These are phyloP conservation scores for Apiospora aurea DNA, from an alignment of 2,329 filamentous ascomycete genomes.

Conservation along the genomic window DNA sequence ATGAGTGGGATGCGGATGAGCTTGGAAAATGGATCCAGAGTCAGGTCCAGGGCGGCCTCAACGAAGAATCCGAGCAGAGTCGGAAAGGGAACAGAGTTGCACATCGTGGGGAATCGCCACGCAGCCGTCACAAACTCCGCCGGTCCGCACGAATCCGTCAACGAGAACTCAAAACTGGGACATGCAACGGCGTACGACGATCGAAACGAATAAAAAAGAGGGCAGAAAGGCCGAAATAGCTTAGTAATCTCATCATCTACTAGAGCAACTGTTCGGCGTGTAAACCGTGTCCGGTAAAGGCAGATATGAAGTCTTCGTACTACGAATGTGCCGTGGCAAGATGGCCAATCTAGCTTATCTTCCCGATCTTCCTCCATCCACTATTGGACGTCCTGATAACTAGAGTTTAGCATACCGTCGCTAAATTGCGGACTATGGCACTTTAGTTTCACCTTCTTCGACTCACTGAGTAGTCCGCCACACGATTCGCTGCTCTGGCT, in stretches of 20 bases:
- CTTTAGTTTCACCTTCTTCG: too few species aligned
- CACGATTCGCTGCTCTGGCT: too few species aligned
- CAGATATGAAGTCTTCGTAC: too few species aligned
- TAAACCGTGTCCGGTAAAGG: too few species aligned
- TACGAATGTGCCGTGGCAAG: too few species aligned
- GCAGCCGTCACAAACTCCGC: neutral
- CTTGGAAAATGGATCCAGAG: neutral
- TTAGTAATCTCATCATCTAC: neutral
- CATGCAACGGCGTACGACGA: neutral
- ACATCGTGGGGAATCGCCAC: neutral
- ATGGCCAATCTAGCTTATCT: neutral
- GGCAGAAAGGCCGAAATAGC: neutral
- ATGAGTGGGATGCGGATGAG: neutral
- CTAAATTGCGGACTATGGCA: too few species aligned
- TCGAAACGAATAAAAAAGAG: neutral
- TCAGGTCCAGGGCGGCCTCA: neutral
- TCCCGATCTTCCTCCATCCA: slow-evolving; percentile 24
- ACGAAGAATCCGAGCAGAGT: neutral
- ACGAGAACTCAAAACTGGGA: neutral
- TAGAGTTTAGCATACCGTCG: slow-evolving; percentile 48
- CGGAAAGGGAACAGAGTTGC: neutral
- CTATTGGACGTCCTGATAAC: slow-evolving; percentile 53
- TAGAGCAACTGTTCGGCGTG: neutral
- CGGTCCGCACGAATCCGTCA: neutral
- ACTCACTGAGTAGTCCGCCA: too few species aligned